These are phyloP conservation scores for Fusarium incarnatum DNA, from an alignment of 2,329 filamentous ascomycete species.

Conservation along the genomic window DNA sequence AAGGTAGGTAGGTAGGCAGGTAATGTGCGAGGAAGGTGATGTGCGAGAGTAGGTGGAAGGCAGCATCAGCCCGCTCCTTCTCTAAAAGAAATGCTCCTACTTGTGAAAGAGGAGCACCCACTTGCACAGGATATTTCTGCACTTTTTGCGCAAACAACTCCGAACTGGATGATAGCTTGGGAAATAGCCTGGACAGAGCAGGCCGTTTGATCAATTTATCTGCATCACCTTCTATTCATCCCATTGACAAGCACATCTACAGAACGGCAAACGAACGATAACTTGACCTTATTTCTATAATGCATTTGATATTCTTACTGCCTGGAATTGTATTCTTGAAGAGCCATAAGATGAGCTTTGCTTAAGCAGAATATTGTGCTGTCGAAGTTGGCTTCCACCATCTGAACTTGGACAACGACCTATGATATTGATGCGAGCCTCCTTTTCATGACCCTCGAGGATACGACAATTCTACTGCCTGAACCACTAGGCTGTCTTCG, in stretches of 20 bases:
- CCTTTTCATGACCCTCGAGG: neutral
- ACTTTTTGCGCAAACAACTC: neutral
- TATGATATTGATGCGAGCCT: neutral
- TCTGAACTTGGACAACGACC: neutral
- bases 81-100: neutral
- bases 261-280: neutral
- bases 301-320: neutral
- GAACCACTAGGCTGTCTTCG: neutral
- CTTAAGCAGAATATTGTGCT: neutral
- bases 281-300: neutral
- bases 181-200: neutral
- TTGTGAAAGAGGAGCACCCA: neutral
- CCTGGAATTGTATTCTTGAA: neutral
- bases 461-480: neutral
- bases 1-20: no score
- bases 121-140: neutral
- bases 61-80: slow-evolving; percentile 14
- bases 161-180: neutral
- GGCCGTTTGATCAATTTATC: neutral
- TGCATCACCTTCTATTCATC: neutral
- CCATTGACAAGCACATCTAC: neutral
- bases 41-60: neutral
- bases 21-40: neutral
- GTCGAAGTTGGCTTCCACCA: neutral
- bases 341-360: no score